Base-by-base conservation (phyloP, 1,284 basidiomycete genomes). In the Ceratobasidium sp. region DNA sequence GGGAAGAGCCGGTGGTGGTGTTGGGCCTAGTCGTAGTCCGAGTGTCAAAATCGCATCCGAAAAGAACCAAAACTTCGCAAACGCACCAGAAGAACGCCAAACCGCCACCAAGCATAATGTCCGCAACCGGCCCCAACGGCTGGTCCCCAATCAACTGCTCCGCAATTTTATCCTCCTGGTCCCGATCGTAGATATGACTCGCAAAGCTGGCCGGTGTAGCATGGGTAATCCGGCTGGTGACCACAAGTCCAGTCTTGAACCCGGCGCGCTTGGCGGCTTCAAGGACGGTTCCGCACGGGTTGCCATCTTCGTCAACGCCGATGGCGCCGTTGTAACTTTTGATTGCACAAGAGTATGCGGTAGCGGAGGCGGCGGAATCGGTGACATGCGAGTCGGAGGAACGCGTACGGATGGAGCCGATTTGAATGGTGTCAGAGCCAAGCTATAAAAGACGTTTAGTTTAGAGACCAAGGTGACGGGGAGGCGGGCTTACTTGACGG, bases 191-290 rank as follows among this genome's bases (percentile, higher is more conserved):
- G 53, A 79, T 69, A 75, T 81, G 81, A 9, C 79, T 77, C 27
- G 54, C 77, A 65, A 77, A 80, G 14, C 79, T 78, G 8, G 79
- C 79, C 14, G 80, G 79, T 9, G 80, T 81, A 22, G 81, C 81
- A 74, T 81, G 80, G 9, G 80, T 81, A 72, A 81, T 77, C 16
- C 81, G 77, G 37, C 77, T 77, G 5, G 81, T 81, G 11, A 79
- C 78, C 13, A 81, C 80, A n/a, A 81, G 72, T 16, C 77, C 80
- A 34, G 79, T 80, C 58, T 77, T 76, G 76, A 77, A 80, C 1
- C 79, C 80, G 39, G 79, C 78, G 14, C 77, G 76, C 76, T 81
- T 81, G 56, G 81, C 81, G 6, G 77, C 81, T 56, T 81, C 81
- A 19, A 81, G 78, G 0, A 81, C 78, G 1, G 81, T 81, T 39